phyloP scores from a whole-genome alignment of 108 stramenopile species.

The Stephanodiscus minutulus region DNA sequence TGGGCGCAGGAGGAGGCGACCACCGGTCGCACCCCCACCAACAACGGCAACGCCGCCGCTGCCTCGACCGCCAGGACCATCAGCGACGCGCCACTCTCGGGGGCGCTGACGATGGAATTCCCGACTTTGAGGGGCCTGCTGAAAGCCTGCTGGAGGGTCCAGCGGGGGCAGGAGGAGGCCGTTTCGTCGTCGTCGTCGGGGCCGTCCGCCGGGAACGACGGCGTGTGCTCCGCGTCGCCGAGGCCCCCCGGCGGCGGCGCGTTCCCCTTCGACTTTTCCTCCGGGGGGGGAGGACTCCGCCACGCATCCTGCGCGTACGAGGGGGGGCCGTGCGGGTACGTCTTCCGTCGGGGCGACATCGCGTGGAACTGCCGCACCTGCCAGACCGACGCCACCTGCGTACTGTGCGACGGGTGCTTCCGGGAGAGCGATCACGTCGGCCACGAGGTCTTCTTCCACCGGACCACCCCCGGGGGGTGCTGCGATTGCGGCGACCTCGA shows the following conservation, averaged over 20 bases:
- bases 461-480: slow-evolving; percentile 96
- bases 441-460: slow-evolving; percentile 98
- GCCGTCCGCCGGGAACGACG: too few species aligned
- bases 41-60: neutral
- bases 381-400: slow-evolving; percentile 95
- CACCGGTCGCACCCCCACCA: slow-evolving; percentile 37
- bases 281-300: slow-evolving; percentile 4
- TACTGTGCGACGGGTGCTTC: slow-evolving; percentile 96
- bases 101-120: slow-evolving; percentile 4
- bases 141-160: slow-evolving; percentile 11
- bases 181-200: neutral
- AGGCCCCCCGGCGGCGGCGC: slow-evolving; percentile 7
- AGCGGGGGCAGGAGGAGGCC: neutral
- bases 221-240: slow-evolving; percentile 15
- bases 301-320: neutral
- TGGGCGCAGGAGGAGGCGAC: slow-evolving; percentile 39
- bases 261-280: too few species aligned
- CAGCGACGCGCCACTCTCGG: neutral
- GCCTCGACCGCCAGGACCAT: neutral
- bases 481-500: slow-evolving; percentile 99
- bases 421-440: slow-evolving; percentile 88
- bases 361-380: slow-evolving; percentile 98
- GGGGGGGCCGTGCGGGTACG: slow-evolving; percentile 89
- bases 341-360: slow-evolving; percentile 94
- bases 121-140: slow-evolving; percentile 6